Conservation (phyloP, 805 yeast species). For the Candida takata region DNA sequence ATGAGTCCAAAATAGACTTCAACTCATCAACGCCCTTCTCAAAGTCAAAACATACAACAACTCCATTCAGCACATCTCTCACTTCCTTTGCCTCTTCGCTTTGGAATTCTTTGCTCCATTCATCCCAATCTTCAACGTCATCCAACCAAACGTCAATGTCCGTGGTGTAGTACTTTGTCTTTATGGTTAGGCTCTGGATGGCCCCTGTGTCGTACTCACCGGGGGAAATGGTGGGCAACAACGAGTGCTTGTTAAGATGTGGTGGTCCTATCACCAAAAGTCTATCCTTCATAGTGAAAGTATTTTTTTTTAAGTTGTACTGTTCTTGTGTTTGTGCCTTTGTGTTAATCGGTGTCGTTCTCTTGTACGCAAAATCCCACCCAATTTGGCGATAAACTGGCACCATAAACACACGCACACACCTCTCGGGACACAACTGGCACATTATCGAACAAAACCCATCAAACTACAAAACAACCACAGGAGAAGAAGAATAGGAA, state of each 20-base stretch:
- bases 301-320: neutral
- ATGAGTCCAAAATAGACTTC: neutral
- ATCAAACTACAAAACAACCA: no score
- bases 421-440: no score
- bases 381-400: no score
- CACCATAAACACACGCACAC: no score
- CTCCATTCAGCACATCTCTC: constrained; percentile 28
- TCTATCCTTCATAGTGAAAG: neutral
- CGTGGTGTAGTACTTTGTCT: constrained; percentile 27
- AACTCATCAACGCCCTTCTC: neutral
- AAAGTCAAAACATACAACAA: constrained; percentile 18
- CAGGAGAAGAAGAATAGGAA: no score
- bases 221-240: constrained; percentile 3
- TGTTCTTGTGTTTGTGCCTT: neutral
- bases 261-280: constrained; percentile 9
- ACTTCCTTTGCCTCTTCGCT: constrained; percentile 10
- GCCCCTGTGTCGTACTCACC: constrained; percentile 1
- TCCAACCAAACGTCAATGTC: constrained; percentile 27
- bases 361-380: no score
- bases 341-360: no score
- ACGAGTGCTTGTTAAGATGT: constrained; percentile 4
- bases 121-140: constrained; percentile 11
- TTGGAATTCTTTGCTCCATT: constrained; percentile 26
- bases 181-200: constrained; percentile 17
- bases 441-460: no score